Conservation (phyloP, 257 asterid genomes). For the Solanum infundibuliforme region DNA sequence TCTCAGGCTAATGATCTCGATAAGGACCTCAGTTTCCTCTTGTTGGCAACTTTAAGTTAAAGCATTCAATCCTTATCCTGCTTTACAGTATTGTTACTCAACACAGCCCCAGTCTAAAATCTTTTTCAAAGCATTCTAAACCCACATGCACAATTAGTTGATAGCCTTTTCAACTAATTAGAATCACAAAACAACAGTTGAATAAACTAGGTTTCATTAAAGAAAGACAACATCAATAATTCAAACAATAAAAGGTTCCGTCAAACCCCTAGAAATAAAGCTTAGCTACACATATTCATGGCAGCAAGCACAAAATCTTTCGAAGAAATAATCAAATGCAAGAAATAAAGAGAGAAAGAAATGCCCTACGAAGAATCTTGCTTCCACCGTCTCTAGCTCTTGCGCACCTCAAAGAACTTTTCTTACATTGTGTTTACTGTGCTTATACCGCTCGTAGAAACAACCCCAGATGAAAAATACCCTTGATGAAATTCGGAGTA, state of each 20-base stretch:
- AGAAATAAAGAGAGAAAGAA: background rate
- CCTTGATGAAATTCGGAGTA: background rate
- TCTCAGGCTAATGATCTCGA: background rate
- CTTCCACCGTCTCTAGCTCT: background rate
- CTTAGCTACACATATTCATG: background rate
- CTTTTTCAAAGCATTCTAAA: background rate
- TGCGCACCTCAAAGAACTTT: background rate
- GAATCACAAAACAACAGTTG: background rate
- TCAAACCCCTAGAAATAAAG: background rate
- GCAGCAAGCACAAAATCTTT: background rate
- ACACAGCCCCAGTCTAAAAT: background rate
- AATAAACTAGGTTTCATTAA: background rate
- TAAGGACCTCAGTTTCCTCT: background rate
- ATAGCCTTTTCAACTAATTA: background rate
- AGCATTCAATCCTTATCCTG: background rate
- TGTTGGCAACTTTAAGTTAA: background rate
- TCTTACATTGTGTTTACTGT: background rate
- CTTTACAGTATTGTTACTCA: background rate
- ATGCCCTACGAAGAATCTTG: background rate
- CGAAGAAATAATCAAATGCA: background rate
- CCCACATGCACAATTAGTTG: background rate
- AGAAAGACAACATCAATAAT: background rate
- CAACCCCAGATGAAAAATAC: background rate
- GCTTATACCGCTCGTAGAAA: background rate
- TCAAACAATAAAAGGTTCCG: background rate